These are phyloP conservation scores for Chytriomyces sp. DNA, from an alignment of 192 early-diverging fungal genomes.

Conservation along the genomic window DNA sequence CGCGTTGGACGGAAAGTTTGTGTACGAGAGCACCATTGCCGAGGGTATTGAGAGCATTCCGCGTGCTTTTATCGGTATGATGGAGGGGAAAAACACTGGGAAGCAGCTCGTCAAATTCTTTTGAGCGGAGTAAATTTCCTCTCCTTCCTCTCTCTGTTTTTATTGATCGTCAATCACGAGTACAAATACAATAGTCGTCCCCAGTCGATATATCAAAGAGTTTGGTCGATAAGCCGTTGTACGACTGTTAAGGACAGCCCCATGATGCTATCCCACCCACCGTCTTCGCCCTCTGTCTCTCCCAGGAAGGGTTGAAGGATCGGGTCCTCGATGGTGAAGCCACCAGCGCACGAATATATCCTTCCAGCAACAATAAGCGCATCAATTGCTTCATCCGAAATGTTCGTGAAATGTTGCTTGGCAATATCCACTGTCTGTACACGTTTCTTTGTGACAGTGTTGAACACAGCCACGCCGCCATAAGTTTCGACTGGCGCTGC, in stretches of 20 bases:
- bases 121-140: neutral
- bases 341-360: conserved; percentile 52
- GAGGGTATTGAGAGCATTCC: conserved; percentile 71
- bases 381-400: conserved; percentile 46
- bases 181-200: neutral
- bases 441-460: conserved; percentile 39
- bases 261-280: conserved; percentile 48
- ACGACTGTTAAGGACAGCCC: conserved; percentile 50
- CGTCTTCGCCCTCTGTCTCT: conserved; percentile 46
- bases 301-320: conserved; percentile 45
- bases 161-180: neutral
- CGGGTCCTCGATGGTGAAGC: conserved; percentile 57
- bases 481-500: conserved; percentile 42
- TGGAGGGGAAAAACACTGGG: conserved; percentile 49
- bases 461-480: conserved; percentile 48
- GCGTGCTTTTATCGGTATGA: conserved; percentile 48
- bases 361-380: conserved; percentile 46
- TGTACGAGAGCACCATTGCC: conserved; percentile 58
- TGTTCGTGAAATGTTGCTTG: conserved; percentile 40
- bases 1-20: conserved; percentile 63
- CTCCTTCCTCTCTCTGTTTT: neutral
- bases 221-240: conserved; percentile 32
- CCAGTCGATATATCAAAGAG: neutral
- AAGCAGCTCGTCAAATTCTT: conserved; percentile 50
- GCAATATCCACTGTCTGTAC: conserved; percentile 44